These are phyloP conservation scores for Rubia tinctorum DNA, from an alignment of 305 asterid genomes.

Conservation along the genomic window DNA sequence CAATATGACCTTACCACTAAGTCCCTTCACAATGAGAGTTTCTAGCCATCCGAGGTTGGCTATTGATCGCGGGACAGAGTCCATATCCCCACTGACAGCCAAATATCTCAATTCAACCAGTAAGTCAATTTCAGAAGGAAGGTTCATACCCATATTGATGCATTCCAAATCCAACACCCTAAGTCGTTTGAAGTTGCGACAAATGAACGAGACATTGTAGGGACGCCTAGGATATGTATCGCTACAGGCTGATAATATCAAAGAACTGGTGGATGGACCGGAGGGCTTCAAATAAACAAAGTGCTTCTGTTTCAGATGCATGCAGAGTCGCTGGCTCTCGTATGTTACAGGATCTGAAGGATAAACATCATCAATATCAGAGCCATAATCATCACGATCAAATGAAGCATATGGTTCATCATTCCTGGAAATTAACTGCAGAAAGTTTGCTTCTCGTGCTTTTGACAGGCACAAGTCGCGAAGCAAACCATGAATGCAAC, in stretches of 20 bases:
- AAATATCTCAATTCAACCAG: conserved; percentile 5
- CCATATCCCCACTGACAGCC: conserved; percentile 8
- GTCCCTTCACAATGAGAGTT: conserved; percentile 9
- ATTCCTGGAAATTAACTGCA: neutral
- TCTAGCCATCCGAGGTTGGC: conserved; percentile 3
- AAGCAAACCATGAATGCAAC: conserved; percentile 6
- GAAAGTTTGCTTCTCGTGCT: conserved; percentile 1
- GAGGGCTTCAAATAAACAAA: neutral
- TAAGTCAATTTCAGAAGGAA: conserved; percentile 7
- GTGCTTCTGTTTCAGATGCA: neutral
- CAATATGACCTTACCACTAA: neutral
- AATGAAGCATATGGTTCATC: neutral
- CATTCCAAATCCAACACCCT: conserved; percentile 13
- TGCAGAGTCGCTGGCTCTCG: conserved; percentile 2
- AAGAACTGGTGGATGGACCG: conserved; percentile 7
- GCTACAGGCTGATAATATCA: conserved; percentile 3
- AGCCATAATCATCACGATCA: conserved; percentile 1
- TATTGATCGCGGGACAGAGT: neutral
- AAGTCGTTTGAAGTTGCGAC: neutral
- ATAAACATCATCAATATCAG: neutral
- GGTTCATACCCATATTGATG: neutral
- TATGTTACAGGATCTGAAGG: conserved; percentile 2
- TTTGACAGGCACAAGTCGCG: conserved; percentile 11
- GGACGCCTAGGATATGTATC: conserved; percentile 7
- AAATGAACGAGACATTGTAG: conserved; percentile 6